A percentile compares a stretch with the other conserved stretches of the same genome.
phyloP scores from a whole-genome alignment of 2,329 filamentous ascomycete genomes.

The Pseudogymnoascus verrucosus region DNA sequence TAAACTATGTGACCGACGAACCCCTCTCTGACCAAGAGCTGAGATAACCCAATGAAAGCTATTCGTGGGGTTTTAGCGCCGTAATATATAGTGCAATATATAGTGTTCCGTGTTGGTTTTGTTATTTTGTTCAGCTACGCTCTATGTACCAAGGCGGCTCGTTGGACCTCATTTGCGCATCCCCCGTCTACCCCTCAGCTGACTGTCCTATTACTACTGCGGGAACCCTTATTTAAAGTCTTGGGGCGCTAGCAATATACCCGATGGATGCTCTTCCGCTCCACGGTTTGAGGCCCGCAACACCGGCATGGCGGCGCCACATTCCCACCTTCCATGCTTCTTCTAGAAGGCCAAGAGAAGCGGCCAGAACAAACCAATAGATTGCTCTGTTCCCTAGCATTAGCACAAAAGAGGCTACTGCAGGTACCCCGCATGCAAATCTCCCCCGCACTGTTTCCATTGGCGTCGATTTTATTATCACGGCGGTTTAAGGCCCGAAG shows the following conservation, averaged over 20 bases:
- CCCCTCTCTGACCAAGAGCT: background rate
- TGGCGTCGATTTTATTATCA: constrained; percentile 1
- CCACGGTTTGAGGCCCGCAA: background rate
- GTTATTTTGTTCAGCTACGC: background rate
- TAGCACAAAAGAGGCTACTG: constrained; percentile 5
- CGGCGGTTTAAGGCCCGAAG: constrained; percentile 7
- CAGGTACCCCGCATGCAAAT: constrained; percentile 6
- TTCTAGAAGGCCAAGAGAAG: constrained; percentile 2
- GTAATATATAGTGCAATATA: background rate
- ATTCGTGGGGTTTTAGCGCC: background rate
- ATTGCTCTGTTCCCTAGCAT: background rate
- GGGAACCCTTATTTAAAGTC: background rate
- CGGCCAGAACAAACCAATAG: background rate
- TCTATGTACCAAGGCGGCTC: background rate
- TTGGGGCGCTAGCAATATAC: background rate
- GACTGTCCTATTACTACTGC: background rate
- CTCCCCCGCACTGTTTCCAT: constrained; percentile 1
- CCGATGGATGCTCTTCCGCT: background rate
- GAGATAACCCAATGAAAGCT: background rate
- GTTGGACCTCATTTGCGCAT: background rate
- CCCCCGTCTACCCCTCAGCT: constrained; percentile 4
- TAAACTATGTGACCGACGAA: background rate
- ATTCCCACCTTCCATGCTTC: background rate
- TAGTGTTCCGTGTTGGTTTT: background rate
- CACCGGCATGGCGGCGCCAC: background rate